Evolutionary conservation across 2,329 filamentous ascomycete species (phyloP).

Genomic region (Botrytis fabae): DNA sequence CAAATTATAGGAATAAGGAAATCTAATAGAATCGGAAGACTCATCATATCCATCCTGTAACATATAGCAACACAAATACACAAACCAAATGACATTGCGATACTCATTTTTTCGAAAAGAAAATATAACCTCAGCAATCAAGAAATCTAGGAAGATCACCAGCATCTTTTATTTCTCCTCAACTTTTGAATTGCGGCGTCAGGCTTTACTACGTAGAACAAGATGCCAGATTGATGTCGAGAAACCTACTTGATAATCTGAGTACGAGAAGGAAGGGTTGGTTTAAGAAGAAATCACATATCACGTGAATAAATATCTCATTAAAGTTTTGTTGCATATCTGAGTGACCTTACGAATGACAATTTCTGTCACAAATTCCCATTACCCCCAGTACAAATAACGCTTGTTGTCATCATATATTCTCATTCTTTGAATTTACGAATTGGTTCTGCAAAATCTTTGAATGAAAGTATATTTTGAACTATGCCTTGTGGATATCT

Average conservation of each 20-base stretch:
- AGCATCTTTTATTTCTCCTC: neutral
- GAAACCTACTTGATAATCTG: neutral
- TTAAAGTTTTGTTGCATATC: slow-evolving; percentile 4
- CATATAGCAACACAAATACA: neutral
- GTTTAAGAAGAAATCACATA: neutral
- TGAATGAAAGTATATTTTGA: neutral
- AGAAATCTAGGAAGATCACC: neutral
- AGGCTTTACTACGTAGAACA: neutral
- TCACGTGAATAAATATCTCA: neutral
- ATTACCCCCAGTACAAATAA: neutral
- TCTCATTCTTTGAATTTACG: neutral
- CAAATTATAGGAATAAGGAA: too few relatives aligned
- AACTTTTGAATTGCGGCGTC: neutral
- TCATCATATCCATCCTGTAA: rapidly evolving
- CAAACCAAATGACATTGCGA: neutral
- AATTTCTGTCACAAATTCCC: neutral
- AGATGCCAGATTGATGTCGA: neutral
- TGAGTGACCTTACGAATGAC: neutral
- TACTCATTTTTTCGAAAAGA: neutral
- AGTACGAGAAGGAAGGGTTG: neutral
- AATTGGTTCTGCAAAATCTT: neutral
- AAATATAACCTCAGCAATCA: neutral
- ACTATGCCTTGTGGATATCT: neutral
- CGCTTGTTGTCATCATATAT: neutral
- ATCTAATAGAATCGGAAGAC: neutral